phyloP scores from a whole-genome alignment of 164 flowering plant species.

The Piper betle region DNA sequence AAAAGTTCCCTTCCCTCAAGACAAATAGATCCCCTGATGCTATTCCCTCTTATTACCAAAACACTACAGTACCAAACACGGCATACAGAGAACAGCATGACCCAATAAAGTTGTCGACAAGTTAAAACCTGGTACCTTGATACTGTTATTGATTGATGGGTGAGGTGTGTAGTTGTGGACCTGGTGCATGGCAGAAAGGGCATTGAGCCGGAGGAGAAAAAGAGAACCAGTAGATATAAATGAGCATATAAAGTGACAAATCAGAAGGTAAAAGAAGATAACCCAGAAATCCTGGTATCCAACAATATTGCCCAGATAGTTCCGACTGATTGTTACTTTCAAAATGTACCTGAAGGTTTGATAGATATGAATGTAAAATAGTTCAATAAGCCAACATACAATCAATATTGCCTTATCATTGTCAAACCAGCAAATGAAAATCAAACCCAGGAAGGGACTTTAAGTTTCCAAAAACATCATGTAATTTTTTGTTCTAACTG shows the following conservation, averaged over 20 bases:
- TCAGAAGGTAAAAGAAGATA: slow-evolving; percentile 7
- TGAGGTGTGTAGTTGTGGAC: slow-evolving; percentile 71
- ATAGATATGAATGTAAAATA: not conserved
- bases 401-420: not conserved
- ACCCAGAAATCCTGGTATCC: slow-evolving; percentile 90
- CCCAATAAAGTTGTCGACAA: not conserved
- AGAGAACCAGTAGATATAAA: not conserved
- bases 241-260: not conserved
- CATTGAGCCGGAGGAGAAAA: not conserved
- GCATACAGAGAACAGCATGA: not conserved
- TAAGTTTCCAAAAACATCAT: too few species aligned
- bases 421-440: not conserved
- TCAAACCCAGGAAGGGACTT: too few species aligned
- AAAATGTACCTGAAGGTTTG: slow-evolving; percentile 60
- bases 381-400: not conserved
- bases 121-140: slow-evolving; percentile 48
- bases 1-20: too few species aligned
- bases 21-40: too few species aligned
- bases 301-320: slow-evolving; percentile 72
- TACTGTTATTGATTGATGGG: slow-evolving; percentile 82
- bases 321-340: slow-evolving; percentile 79
- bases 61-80: too few species aligned
- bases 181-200: slow-evolving; percentile 22
- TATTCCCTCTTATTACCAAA: too few species aligned
- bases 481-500: too few species aligned